Evolutionary conservation across 495 filamentous ascomycete genomes (phyloP).

Genomic region (Melanomma pulvis-pyrius): DNA sequence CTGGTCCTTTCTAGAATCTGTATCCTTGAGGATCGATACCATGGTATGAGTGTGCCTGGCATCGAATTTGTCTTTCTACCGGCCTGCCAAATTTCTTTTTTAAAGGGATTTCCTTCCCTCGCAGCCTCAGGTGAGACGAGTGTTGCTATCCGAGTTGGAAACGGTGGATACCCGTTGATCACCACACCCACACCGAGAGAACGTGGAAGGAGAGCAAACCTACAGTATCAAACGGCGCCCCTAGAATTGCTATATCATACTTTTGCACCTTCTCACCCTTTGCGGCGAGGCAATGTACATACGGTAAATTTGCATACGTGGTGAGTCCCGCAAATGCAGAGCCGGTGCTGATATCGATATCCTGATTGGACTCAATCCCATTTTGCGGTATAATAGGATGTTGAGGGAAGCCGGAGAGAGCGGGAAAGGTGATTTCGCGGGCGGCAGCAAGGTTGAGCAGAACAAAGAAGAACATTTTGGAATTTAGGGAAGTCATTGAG

Average conservation of each 20-base stretch:
- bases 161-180: too few species aligned
- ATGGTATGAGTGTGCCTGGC: too few species aligned
- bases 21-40: too few species aligned
- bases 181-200: neutral
- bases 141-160: too few species aligned
- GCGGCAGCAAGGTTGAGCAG: neutral
- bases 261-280: constrained; percentile 51
- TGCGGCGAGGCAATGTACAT: constrained; percentile 50
- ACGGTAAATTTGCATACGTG: constrained; percentile 55
- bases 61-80: too few species aligned
- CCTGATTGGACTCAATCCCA: neutral
- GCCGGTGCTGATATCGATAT: constrained; percentile 42
- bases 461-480: neutral
- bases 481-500: neutral
- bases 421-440: constrained; percentile 51
- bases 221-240: constrained; percentile 61
- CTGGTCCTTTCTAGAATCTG: too few species aligned
- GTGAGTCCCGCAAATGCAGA: constrained; percentile 50
- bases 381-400: constrained; percentile 24
- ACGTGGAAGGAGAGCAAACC: constrained; percentile 15
- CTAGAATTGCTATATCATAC: constrained; percentile 84
- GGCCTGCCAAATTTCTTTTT: too few species aligned
- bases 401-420: constrained; percentile 38
- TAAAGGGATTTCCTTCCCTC: too few species aligned
- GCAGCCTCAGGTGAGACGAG: too few species aligned